phyloP scores from a whole-genome alignment of 1,284 basidiomycete species.

The Ceratobasidium sp. region DNA sequence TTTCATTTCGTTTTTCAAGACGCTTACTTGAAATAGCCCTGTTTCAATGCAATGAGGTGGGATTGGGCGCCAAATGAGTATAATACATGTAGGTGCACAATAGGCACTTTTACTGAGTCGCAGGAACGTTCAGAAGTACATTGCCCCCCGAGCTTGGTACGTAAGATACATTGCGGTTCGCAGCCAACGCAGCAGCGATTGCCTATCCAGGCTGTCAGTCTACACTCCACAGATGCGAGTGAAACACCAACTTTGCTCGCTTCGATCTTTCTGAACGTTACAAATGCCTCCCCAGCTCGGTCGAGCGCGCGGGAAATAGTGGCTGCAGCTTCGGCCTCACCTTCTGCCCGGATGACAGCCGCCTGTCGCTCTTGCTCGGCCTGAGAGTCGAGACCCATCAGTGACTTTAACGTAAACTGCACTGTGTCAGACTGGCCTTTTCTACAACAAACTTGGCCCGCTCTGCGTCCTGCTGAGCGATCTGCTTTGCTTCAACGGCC shows the following conservation, averaged over 20 bases:
- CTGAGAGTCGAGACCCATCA: conserved; percentile 51
- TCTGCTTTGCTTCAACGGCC: conserved; percentile 99
- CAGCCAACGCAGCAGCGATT: conserved; percentile 82
- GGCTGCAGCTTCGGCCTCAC: conserved; percentile 95
- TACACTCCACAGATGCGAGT: neutral
- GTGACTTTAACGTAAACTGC: conserved; percentile 4
- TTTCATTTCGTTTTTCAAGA: conserved; percentile 23
- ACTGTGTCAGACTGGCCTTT: conserved; percentile 62
- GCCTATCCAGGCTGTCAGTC: conserved; percentile 54
- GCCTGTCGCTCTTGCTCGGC: conserved; percentile 99
- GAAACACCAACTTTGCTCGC: conserved; percentile 72
- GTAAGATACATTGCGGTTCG: conserved; percentile 86
- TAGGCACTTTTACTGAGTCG: conserved; percentile 36
- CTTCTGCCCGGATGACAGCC: conserved; percentile 96
- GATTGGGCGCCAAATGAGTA: neutral
- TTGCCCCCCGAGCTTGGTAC: conserved; percentile 82
- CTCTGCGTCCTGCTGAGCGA: conserved; percentile 97
- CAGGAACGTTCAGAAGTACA: conserved; percentile 82
- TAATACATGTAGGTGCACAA: neutral
- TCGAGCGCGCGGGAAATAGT: conserved; percentile 94
- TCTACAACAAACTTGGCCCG: conserved; percentile 99
- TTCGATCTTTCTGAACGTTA: conserved; percentile 96
- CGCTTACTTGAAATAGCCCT: neutral
- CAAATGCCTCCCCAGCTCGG: conserved; percentile 94
- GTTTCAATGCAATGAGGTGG: conserved; percentile 21